Percentiles rank a stretch among this genome's conserved stretches.
Evolutionary conservation across 352 stramenopile species (phyloP).

Genomic region (Sclerospora graminicola): DNA sequence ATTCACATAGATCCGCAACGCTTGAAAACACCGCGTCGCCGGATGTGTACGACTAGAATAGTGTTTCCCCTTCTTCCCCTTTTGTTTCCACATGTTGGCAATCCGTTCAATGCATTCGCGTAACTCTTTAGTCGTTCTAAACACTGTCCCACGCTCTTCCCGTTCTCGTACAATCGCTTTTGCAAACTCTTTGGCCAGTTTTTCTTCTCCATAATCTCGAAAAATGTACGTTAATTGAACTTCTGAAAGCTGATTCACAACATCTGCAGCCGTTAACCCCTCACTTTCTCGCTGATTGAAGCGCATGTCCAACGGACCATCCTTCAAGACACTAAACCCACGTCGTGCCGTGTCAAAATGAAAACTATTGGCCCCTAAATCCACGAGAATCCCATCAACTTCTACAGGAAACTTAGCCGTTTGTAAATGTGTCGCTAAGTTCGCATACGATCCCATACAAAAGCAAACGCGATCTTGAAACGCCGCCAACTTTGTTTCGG

Average conservation of each 20-base stretch:
- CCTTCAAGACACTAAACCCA: slow-evolving; percentile 63
- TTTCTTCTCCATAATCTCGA: slow-evolving; percentile 55
- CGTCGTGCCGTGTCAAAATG: slow-evolving; percentile 62
- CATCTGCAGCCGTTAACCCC: slow-evolving; percentile 37
- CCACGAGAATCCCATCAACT: slow-evolving; percentile 64
- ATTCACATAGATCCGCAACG: slow-evolving; percentile 73
- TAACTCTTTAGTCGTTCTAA: slow-evolving; percentile 52
- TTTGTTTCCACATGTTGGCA: slow-evolving; percentile 50
- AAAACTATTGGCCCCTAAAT: slow-evolving; percentile 77
- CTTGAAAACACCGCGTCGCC: slow-evolving; percentile 72
- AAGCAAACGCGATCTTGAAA: slow-evolving; percentile 50
- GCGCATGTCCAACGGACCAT: slow-evolving; percentile 75
- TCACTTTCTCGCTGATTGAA: slow-evolving; percentile 39
- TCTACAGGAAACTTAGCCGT: slow-evolving; percentile 28
- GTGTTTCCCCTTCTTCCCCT: slow-evolving; percentile 16
- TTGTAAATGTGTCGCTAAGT: slow-evolving; percentile 32
- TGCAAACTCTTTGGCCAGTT: slow-evolving; percentile 67
- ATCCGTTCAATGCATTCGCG: slow-evolving; percentile 70
- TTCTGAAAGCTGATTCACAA: slow-evolving; percentile 63
- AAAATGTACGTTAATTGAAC: slow-evolving; percentile 74
- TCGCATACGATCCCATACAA: slow-evolving; percentile 44
- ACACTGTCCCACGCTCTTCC: slow-evolving; percentile 35
- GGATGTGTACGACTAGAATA: slow-evolving; percentile 37
- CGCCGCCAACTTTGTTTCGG: slow-evolving; percentile 31
- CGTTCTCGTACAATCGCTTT: slow-evolving; percentile 68